Conservation (phyloP, 495 filamentous ascomycete species). For the Aspergillus nidulans region DNA sequence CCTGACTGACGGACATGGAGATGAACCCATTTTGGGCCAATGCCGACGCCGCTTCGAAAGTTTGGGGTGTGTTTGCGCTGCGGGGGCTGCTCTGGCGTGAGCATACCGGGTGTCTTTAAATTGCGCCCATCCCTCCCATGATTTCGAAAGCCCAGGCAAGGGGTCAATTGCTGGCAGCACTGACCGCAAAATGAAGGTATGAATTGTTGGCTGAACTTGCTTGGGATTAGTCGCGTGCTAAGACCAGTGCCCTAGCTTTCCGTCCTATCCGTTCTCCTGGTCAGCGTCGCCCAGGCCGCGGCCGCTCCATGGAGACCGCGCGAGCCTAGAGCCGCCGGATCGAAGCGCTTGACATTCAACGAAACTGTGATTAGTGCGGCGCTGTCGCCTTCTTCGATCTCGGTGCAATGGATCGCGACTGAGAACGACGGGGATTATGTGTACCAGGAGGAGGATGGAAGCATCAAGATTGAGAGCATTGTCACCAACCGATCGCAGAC, state of each 20-base stretch:
- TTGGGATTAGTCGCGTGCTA: not conserved
- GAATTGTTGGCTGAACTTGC: not conserved
- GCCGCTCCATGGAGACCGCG: conserved; percentile 7
- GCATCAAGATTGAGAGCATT: conserved; percentile 18
- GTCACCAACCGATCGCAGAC: conserved; percentile 17
- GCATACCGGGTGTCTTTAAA: not conserved
- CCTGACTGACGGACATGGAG: not conserved
- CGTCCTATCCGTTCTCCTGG: not conserved
- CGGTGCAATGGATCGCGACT: conserved; percentile 18
- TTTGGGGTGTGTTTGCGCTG: not conserved
- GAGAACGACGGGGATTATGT: conserved; percentile 17
- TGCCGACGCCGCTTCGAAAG: not conserved
- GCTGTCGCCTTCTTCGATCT: conserved; percentile 11
- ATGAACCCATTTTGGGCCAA: not conserved
- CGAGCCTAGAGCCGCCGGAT: conserved; percentile 4
- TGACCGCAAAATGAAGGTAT: conserved; percentile 5
- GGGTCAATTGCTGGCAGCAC: not conserved
- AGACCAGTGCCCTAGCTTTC: not conserved
- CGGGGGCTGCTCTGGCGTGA: not conserved
- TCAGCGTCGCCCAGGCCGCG: conserved; percentile 12
- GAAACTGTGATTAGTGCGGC: conserved; percentile 12
- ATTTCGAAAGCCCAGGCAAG: not conserved
- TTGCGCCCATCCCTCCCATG: not conserved
- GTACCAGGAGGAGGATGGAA: conserved; percentile 13
- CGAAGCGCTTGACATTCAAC: conserved; percentile 18